Evolutionary conservation across 1,139 yeast species (phyloP).

Genomic region (Taphrina sp.): DNA sequence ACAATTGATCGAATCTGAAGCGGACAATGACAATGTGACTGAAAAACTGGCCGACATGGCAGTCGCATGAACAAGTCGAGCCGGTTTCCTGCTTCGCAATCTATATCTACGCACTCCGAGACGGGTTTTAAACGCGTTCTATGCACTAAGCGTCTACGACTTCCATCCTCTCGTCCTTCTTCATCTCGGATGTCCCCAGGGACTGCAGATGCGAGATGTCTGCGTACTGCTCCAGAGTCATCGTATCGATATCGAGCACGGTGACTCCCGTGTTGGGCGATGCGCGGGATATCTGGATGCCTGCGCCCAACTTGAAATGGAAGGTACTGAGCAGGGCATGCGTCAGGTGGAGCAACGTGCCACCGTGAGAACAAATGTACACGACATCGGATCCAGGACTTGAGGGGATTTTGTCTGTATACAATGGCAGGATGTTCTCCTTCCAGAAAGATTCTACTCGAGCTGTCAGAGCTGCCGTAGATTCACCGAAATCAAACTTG

Average conservation of each 20-base stretch:
- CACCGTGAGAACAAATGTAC: slow-evolving; percentile 26
- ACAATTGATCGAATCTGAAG: neutral
- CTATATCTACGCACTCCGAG: neutral
- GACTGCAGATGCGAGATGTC: slow-evolving; percentile 14
- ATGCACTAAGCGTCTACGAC: slow-evolving; percentile 25
- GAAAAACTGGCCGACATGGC: too few species aligned
- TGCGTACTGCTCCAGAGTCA: slow-evolving; percentile 23
- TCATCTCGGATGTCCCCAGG: slow-evolving; percentile 3
- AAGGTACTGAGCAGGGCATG: slow-evolving; percentile 7
- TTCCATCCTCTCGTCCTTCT: slow-evolving; percentile 24
- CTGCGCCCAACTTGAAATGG: slow-evolving; percentile 5
- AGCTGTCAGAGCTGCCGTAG: slow-evolving; percentile 9
- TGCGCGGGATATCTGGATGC: slow-evolving; percentile 1
- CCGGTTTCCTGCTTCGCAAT: too few species aligned
- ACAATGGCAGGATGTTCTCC: slow-evolving; percentile 14
- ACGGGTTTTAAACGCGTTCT: neutral
- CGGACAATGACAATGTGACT: too few species aligned
- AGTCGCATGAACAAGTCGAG: too few species aligned
- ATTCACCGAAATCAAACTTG: slow-evolving; percentile 26
- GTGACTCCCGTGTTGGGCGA: slow-evolving; percentile 26
- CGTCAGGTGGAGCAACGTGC: slow-evolving; percentile 16
- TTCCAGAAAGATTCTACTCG: slow-evolving; percentile 19
- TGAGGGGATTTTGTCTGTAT: neutral
- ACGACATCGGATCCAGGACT: neutral
- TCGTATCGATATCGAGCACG: slow-evolving; percentile 13